Evolutionary conservation across 352 stramenopile genomes (phyloP).

Genomic region (Globisporangium perplexum): DNA sequence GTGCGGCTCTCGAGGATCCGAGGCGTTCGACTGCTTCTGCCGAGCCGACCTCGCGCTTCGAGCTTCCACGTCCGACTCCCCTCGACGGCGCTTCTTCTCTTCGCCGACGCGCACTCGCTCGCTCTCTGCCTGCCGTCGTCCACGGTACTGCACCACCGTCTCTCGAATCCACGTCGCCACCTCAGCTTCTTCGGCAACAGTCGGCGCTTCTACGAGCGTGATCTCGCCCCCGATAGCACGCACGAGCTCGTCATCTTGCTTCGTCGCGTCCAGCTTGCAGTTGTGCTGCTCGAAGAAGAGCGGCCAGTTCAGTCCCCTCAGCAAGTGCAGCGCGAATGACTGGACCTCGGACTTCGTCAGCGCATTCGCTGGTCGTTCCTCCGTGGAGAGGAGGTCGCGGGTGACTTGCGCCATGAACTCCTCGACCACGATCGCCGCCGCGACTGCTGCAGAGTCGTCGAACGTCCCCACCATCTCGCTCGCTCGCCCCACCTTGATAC

Average conservation of each 20-base stretch:
- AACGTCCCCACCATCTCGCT: slow-evolving; percentile 76
- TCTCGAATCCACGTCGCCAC: slow-evolving; percentile 12
- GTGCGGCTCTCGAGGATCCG: slow-evolving; percentile 3
- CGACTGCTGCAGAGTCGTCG: slow-evolving; percentile 67
- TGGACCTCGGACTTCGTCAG: slow-evolving; percentile 26
- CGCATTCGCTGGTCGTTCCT: not conserved
- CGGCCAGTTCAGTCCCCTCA: slow-evolving; percentile 62
- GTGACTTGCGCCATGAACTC: slow-evolving; percentile 71
- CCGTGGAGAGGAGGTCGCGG: slow-evolving; percentile 16
- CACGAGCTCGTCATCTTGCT: slow-evolving; percentile 1
- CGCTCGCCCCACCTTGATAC: slow-evolving; percentile 50
- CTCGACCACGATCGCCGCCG: slow-evolving; percentile 64
- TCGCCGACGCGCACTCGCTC: not conserved
- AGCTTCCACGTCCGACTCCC: not conserved
- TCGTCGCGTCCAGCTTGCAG: not conserved
- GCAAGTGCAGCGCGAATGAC: slow-evolving; percentile 32
- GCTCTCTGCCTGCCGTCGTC: not conserved
- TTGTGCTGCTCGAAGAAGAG: slow-evolving; percentile 1
- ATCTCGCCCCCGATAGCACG: slow-evolving; percentile 10
- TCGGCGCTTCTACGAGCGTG: not conserved
- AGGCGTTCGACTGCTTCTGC: not conserved
- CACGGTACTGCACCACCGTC: slow-evolving; percentile 1
- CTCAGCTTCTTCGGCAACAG: not conserved
- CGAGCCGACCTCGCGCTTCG: not conserved
- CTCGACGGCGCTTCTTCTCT: not conserved